Evolutionary conservation across 2,329 filamentous ascomycete genomes (phyloP).

Genomic region (Claviceps africana): DNA sequence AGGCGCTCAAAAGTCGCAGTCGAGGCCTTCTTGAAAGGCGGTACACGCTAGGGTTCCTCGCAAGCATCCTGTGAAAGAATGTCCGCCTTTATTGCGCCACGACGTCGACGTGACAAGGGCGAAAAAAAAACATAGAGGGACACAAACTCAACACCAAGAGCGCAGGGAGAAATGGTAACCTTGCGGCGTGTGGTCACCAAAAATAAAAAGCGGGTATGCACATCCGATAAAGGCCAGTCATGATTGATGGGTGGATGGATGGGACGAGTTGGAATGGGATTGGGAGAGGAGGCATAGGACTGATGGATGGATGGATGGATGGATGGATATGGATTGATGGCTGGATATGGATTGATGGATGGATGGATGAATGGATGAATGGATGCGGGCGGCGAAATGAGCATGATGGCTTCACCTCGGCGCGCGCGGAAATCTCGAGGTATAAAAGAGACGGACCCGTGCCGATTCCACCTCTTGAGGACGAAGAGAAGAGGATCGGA

Average conservation of each 20-base stretch:
- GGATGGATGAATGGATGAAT: not conserved
- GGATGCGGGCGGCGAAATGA: not conserved
- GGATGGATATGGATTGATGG: not conserved
- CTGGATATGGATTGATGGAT: not conserved
- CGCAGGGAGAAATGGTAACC: not conserved
- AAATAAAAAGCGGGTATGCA: not conserved
- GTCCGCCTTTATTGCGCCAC: not conserved
- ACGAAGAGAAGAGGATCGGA: not conserved
- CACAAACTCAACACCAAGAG: not conserved
- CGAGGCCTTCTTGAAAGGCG: not conserved
- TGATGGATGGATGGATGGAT: not conserved
- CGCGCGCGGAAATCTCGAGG: not conserved
- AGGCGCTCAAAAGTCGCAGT: not conserved
- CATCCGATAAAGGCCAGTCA: no score
- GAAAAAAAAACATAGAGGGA: no score
- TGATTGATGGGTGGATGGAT: not conserved
- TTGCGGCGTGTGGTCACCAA: not conserved
- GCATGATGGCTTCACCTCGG: slow-evolving; percentile 3
- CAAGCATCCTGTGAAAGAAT: not conserved
- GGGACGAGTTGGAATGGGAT: not conserved
- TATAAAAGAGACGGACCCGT: slow-evolving; percentile 5
- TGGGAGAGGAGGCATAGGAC: no score
- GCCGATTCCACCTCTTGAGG: not conserved
- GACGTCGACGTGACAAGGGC: not conserved
- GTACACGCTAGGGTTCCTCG: not conserved